Conservation (phyloP, 2,329 filamentous ascomycete species). For the Cylindrodendrum hubeiense region DNA sequence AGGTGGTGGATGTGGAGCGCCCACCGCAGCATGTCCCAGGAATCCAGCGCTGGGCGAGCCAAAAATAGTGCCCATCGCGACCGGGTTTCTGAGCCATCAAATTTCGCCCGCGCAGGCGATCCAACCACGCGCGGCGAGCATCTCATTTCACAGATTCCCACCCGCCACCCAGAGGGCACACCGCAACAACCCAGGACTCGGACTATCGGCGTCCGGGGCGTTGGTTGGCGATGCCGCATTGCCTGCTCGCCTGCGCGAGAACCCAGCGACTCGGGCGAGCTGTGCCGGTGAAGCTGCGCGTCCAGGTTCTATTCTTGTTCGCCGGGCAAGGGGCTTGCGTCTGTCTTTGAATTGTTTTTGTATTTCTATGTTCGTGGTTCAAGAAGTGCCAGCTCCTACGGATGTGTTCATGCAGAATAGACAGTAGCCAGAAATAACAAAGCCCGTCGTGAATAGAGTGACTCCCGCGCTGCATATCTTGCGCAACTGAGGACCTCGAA, state of each 20-base stretch:
- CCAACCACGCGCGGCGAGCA: conserved; percentile 13
- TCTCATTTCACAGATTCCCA: conserved; percentile 20
- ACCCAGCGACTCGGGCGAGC: background rate
- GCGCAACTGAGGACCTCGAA: background rate
- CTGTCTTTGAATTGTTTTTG: background rate
- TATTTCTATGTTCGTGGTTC: background rate
- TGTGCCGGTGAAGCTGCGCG: background rate
- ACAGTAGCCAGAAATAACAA: background rate
- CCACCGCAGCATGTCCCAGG: background rate
- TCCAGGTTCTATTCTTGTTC: background rate
- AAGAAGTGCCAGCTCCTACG: background rate
- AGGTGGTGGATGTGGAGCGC: background rate
- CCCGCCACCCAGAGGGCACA: no score
- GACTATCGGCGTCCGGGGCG: background rate
- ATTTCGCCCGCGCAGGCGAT: conserved; percentile 20
- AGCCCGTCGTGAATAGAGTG: background rate
- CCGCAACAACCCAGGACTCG: background rate
- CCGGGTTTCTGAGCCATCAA: conserved; percentile 10
- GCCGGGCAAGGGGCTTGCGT: background rate
- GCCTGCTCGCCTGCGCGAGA: background rate
- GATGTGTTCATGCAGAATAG: background rate
- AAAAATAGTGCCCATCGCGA: conserved; percentile 17
- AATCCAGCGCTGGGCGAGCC: background rate
- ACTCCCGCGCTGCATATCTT: background rate
- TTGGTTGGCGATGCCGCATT: conserved; percentile 3